Base-by-base conservation (phyloP, 2,329 filamentous ascomycete species). In the Gaeumannomyces sp. region DNA sequence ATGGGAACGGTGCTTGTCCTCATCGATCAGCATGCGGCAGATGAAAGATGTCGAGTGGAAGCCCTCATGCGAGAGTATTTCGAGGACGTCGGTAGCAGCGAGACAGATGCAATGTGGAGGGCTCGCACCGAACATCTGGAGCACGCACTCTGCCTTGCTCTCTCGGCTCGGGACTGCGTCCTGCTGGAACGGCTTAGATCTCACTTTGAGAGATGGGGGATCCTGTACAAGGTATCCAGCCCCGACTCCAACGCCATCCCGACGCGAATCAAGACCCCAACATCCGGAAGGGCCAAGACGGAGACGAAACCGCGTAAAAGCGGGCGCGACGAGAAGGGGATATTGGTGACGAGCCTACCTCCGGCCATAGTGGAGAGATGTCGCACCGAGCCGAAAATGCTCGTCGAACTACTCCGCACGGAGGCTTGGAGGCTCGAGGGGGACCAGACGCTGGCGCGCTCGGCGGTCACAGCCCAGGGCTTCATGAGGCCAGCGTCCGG, bases 11-110 rank as follows among this genome's bases (percentile, higher is more conserved):
- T 29, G 4, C 77, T 98, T 5, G 82, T 96, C 0, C 80, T 97
- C 56, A 83, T 97, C 7, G 95, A 99, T 72, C 95, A 99, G 72
- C 95, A 99, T 73, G 95, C 95, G 0, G 95, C 93, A 3, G 94
- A 97, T 73, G 95, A 99, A 77, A 85, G 95, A 60, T 87, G 90
- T 67, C 87, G 88, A 1, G 84, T 98, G 1, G 95, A 99, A 73
- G 73, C 75, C 0, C 80, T 99, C 1, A 86, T 96, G 73, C 69
- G 70, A 0, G 69, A 68, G 7, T 87, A 85, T 64, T 86, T 87
- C 67, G 60, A 62, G 3, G 4, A 56, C 6, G n/a, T 66, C 4
- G 64, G 65, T 67, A 4, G 31, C 25, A 38, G 16, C 13, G 45
- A 28, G 14, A 29, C 29, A 10, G 28, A 3, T 13, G 6, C 45